These are phyloP conservation scores for Alternaria dauci DNA, from an alignment of 2,329 filamentous ascomycete genomes.

Conservation along the genomic window DNA sequence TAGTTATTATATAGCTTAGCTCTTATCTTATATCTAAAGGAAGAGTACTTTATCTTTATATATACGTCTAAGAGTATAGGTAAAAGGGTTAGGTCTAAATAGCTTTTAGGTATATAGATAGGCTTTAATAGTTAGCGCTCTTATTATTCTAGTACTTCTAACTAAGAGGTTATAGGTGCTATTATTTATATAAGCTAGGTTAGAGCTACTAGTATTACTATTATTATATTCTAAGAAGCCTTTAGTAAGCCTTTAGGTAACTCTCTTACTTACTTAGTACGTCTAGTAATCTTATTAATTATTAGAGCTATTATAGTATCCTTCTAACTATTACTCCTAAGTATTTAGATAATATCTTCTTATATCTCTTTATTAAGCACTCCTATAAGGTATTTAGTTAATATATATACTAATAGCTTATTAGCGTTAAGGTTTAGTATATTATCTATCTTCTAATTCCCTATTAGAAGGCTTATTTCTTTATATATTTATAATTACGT, in stretches of 20 bases:
- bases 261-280: not conserved
- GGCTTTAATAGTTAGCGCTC: too few relatives aligned
- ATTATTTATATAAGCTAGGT: too few relatives aligned
- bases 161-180: too few relatives aligned
- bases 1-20: too few relatives aligned
- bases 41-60: too few relatives aligned
- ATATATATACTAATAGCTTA: not conserved
- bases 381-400: not conserved
- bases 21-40: too few relatives aligned
- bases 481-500: not conserved
- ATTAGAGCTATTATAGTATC: not conserved
- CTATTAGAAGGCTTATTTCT: not conserved
- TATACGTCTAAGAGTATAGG: too few relatives aligned
- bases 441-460: not conserved
- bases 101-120: too few relatives aligned
- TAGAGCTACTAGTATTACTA: too few relatives aligned
- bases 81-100: too few relatives aligned
- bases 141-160: too few relatives aligned
- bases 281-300: not conserved
- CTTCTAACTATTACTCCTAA: not conserved
- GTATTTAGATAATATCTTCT: not conserved
- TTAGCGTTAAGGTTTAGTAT: not conserved
- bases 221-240: not conserved
- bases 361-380: not conserved
- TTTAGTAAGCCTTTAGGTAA: not conserved